Base-by-base conservation (phyloP, 78 protist genomes). In the Speleostelium caveatum region DNA sequence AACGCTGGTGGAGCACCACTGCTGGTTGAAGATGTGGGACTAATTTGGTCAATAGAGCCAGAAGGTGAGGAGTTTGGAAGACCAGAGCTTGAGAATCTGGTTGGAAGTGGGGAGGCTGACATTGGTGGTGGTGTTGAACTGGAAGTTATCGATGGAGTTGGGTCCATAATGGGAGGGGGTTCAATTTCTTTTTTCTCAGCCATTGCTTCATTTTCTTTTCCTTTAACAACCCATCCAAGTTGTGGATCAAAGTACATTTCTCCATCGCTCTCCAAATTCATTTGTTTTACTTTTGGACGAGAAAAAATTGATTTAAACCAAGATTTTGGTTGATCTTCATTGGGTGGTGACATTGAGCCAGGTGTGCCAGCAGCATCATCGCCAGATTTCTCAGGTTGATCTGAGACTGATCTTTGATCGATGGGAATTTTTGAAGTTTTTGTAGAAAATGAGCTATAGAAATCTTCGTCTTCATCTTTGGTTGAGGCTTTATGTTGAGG, bases 391-490 rank as follows among this genome's bases (percentile, higher is more conserved):
- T 60, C 36, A 26, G 8, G 14, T 33, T 19, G 7, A 55, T 49
- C 12, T 30, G 30, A 0, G 39, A 41, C 10, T 41, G n/a, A 35
- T 14, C 2, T 0, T 58, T 55, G 26, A 33, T 17, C 4, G 72
- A 10, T 2, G 66, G 53, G 6, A 14, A 10, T 14, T 45, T 45
- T 45, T 45, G 53, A 10, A 45, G 77, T 61, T 33, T 83, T 83
- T 30, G 77, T 83, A 42, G 73, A 38, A 62, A 83, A 83, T 41
- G 80, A 69, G 60, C 79, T 83, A 33, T 83, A 83, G 5, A 45
- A 69, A 45, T 83, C 91, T n/a, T 83, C 91, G 32, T 83, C 91
- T 24, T 83, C 91, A 60, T 83, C 90, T 8, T 67, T n/a, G 35
- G 39, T 58, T 36, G 61, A 24, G 16, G 83, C 28, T 36, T 61